A percentile compares a stretch with the other conserved stretches of the same genome.
Conservation (phyloP, 2,329 filamentous ascomycete species). For the Gyromitra esculenta region DNA sequence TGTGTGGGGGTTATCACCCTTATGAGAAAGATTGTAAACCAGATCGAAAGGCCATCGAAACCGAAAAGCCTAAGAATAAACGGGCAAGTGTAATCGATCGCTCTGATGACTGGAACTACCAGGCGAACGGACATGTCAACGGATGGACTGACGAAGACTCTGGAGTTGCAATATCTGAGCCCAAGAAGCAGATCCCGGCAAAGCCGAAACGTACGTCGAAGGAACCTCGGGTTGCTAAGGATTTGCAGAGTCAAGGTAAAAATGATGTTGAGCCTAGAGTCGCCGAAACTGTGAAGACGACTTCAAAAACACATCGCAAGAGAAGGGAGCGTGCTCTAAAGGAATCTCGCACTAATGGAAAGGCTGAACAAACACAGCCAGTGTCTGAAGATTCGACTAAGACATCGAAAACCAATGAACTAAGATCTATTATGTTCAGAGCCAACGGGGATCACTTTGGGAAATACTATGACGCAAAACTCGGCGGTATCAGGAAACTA, state of each 20-base stretch:
- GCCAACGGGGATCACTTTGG: slow-evolving; percentile 40
- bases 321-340: neutral
- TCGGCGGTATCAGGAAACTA: slow-evolving; percentile 36
- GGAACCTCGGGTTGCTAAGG: neutral
- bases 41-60: neutral
- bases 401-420: slow-evolving; percentile 9
- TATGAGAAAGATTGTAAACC: slow-evolving; percentile 10
- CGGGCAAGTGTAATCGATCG: slow-evolving; percentile 4
- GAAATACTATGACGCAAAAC: slow-evolving; percentile 3
- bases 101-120: slow-evolving; percentile 17
- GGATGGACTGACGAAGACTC: slow-evolving; percentile 27
- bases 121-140: slow-evolving; percentile 12
- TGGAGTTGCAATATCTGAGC: neutral
- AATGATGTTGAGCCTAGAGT: neutral
- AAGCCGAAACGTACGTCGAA: neutral
- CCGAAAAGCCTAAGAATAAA: neutral
- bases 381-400: slow-evolving; percentile 12
- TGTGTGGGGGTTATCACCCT: slow-evolving; percentile 17
- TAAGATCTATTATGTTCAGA: slow-evolving; percentile 35
- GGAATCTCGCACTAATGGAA: slow-evolving; percentile 5
- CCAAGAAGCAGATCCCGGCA: neutral
- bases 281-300: slow-evolving; percentile 5
- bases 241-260: slow-evolving; percentile 25
- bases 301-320: slow-evolving; percentile 1
- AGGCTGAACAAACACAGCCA: slow-evolving; percentile 2